Evolutionary conservation across 108 stramenopile species (phyloP).

Genomic region (Skeletonema costatum): DNA sequence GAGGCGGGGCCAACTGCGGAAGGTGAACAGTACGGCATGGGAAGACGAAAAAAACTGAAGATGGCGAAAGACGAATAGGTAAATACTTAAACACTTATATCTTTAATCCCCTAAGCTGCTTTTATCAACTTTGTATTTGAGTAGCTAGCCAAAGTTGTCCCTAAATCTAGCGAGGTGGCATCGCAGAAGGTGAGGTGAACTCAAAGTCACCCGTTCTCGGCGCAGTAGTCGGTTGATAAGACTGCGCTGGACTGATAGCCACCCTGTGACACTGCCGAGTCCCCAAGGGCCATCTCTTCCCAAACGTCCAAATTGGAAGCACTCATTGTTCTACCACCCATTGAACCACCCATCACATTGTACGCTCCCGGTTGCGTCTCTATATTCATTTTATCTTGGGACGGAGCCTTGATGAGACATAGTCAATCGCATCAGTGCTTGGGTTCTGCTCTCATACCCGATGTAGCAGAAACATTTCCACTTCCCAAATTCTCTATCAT

Average conservation of each 20-base stretch:
- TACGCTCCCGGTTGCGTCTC: constrained; percentile 4
- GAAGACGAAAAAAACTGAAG: background rate
- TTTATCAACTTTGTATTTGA: background rate
- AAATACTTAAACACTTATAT: background rate
- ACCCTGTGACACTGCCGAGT: constrained; percentile 25
- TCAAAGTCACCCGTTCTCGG: constrained; percentile 60
- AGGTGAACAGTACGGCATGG: background rate
- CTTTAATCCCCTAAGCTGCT: background rate
- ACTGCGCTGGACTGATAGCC: constrained; percentile 24
- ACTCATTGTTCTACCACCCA: constrained; percentile 29
- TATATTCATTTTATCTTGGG: constrained; percentile 37
- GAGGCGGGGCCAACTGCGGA: background rate
- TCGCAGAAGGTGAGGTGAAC: constrained; percentile 85
- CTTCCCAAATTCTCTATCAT: constrained; percentile 62
- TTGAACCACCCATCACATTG: constrained; percentile 23
- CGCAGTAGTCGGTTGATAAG: constrained; percentile 25
- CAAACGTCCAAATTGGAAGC: constrained; percentile 60
- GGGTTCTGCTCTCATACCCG: constrained; percentile 30
- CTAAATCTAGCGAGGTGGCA: constrained; percentile 80
- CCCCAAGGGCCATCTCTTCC: constrained; percentile 87
- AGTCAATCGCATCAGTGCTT: constrained; percentile 54
- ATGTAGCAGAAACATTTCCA: constrained; percentile 6
- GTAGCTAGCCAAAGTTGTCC: background rate
- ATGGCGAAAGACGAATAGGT: background rate
- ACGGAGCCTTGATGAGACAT: constrained; percentile 32